Base-by-base conservation (phyloP, 192 early-diverging fungal species). In the Gamsiella multidivaricata region DNA sequence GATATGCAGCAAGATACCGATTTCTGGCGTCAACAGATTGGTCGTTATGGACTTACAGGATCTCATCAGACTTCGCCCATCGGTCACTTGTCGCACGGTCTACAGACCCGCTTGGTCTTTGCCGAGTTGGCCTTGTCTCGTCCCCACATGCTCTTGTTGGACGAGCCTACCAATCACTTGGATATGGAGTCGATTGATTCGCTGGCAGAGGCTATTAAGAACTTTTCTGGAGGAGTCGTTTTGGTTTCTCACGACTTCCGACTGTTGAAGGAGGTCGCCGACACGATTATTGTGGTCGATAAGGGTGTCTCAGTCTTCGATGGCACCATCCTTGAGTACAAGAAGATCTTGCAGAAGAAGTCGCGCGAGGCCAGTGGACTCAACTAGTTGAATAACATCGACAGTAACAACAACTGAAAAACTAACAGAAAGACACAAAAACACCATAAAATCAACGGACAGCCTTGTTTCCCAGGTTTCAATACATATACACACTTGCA, bases 161-260 rank as follows among this genome's bases (percentile, higher is more conserved):
- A 99, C 64, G 98, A 99, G 91, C 97, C 97, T 61, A 98, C 98
- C 62, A 99, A 99, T 85, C 94, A 96, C 63, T 91, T 99, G 82
- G 91, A 94, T 70, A 92, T 93, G 67, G 93, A 93, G 68, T 89
- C 95, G 43, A 98, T 99, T 67, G 96, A 98, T 81, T 93, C 93
- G 25, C 83, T 99, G 61, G 98, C 98, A n/a, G 88, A 95, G 18
- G 98, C 98, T 33, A 98, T 99, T 88, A 96, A 96, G 80, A 79
- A 79, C 60, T 99, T 94, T 79, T 91, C 92, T 59, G 98, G 98
- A 39, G 98, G 98, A 67, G 94, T 98, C 52, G 96, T 99, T n/a
- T 83, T 99, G 37, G 98, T 99, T 31, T 95, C 93, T 63, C 98
- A 99, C 93, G 98, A 99, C 86, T 99, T 99, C 90, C 87, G 98